These are phyloP conservation scores for Fusarium metavorans DNA, from an alignment of 2,329 filamentous ascomycete genomes.

Conservation along the genomic window DNA sequence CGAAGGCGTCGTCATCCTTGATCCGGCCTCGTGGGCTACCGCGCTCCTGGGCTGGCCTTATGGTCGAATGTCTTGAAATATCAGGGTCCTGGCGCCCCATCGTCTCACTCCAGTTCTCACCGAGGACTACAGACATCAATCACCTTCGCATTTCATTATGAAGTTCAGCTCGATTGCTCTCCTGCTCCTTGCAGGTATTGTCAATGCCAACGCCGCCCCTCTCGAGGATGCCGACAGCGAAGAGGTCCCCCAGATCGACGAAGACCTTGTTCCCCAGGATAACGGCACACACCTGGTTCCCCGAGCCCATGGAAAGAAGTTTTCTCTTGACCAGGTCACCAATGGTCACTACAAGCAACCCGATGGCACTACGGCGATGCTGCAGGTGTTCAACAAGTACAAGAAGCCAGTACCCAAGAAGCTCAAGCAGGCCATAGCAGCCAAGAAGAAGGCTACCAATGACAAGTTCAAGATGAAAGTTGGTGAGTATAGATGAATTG, in stretches of 20 bases:
- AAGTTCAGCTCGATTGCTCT: constrained; percentile 39
- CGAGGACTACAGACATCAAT: not conserved
- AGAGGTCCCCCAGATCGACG: constrained; percentile 18
- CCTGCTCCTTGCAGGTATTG: constrained; percentile 29
- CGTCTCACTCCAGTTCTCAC: not conserved
- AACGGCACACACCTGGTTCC: constrained; percentile 16
- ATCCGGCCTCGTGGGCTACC: constrained; percentile 21
- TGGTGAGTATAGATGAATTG: constrained; percentile 9
- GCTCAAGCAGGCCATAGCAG: constrained; percentile 42
- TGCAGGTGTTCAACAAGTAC: constrained; percentile 54
- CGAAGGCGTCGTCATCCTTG: constrained; percentile 12
- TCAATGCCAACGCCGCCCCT: constrained; percentile 23
- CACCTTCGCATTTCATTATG: constrained; percentile 13
- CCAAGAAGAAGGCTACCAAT: constrained; percentile 18
- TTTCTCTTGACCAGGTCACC: constrained; percentile 48
- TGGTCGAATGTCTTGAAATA: constrained; percentile 33
- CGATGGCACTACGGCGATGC: constrained; percentile 46
- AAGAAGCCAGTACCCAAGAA: constrained; percentile 45
- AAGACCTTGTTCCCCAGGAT: not conserved
- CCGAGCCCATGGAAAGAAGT: constrained; percentile 32
- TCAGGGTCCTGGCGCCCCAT: constrained; percentile 10
- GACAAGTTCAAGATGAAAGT: constrained; percentile 42
- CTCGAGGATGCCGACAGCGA: constrained; percentile 17
- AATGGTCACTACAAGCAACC: constrained; percentile 52
- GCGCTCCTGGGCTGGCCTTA: not conserved